phyloP scores from a whole-genome alignment of 2,329 filamentous ascomycete species.

The Trichoderma sp. region DNA sequence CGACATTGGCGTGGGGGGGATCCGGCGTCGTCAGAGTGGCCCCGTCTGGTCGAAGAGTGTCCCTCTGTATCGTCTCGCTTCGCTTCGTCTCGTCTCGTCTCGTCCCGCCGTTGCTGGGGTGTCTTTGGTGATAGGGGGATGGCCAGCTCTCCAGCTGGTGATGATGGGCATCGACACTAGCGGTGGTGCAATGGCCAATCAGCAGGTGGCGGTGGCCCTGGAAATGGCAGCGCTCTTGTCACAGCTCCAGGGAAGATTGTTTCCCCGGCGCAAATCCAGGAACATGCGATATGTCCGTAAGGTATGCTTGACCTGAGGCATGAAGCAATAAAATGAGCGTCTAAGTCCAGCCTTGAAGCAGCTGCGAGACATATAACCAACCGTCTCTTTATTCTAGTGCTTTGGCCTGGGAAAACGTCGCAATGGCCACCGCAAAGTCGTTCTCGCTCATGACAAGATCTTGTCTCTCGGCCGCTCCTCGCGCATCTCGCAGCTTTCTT shows the following conservation, averaged over 20 bases:
- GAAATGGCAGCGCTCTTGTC: constrained; percentile 20
- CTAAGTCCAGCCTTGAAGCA: background rate
- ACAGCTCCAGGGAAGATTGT: constrained; percentile 35
- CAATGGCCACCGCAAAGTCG: constrained; percentile 1
- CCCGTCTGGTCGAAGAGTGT: constrained; percentile 15
- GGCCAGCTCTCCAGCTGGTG: constrained; percentile 22
- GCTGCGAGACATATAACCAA: background rate
- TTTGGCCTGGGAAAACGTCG: background rate
- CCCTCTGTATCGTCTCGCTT: constrained; percentile 20
- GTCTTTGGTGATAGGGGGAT: constrained; percentile 23
- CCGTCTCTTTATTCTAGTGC: background rate
- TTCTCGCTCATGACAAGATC: constrained; percentile 11
- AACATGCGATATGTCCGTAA: constrained; percentile 12
- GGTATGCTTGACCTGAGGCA: background rate
- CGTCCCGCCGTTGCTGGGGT: background rate
- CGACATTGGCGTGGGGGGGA: constrained; percentile 40
- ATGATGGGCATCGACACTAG: constrained; percentile 28
- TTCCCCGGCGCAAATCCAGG: constrained; percentile 37
- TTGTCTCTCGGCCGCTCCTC: constrained; percentile 6
- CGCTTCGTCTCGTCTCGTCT: background rate
- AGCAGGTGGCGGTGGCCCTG: constrained; percentile 24
- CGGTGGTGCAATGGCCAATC: constrained; percentile 29
- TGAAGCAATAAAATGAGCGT: background rate
- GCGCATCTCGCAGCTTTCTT: constrained; percentile 9
- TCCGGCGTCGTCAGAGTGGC: constrained; percentile 31